phyloP scores from a whole-genome alignment of 1,284 basidiomycete species.

The Garcileccinum viscosum region DNA sequence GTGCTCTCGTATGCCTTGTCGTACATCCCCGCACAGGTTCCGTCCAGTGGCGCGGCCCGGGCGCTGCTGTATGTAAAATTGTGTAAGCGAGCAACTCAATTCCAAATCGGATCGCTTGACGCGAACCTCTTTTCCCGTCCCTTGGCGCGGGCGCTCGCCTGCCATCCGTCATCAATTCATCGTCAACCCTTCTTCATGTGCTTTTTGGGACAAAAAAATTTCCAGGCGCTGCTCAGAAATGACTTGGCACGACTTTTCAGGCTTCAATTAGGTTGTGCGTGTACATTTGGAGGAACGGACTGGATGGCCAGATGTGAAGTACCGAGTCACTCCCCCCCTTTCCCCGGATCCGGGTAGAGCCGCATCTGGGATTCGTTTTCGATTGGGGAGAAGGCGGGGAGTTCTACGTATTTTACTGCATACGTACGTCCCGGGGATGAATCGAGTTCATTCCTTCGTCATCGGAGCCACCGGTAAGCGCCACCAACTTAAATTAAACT shows the following conservation, averaged over 20 bases:
- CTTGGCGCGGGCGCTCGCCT: neutral
- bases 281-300: neutral
- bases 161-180: neutral
- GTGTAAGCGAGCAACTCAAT: neutral
- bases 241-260: neutral
- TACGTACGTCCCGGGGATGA: neutral
- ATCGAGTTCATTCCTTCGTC: slow-evolving; percentile 6
- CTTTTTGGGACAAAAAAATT: neutral
- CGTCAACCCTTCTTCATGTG: neutral
- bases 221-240: neutral
- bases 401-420: no score
- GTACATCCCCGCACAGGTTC: neutral
- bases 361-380: neutral
- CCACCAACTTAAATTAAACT: neutral
- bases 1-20: neutral
- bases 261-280: neutral
- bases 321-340: neutral
- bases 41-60: neutral
- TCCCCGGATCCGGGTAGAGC: neutral
- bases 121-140: neutral
- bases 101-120: neutral
- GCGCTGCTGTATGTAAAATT: neutral
- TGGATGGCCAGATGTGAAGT: neutral
- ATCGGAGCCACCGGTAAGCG: neutral
- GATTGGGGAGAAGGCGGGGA: neutral